A percentile compares a stretch with the other conserved stretches of the same genome.
These are phyloP conservation scores for Trichoderma koningiopsis DNA, from an alignment of 2,329 filamentous ascomycete genomes.

Conservation along the genomic window DNA sequence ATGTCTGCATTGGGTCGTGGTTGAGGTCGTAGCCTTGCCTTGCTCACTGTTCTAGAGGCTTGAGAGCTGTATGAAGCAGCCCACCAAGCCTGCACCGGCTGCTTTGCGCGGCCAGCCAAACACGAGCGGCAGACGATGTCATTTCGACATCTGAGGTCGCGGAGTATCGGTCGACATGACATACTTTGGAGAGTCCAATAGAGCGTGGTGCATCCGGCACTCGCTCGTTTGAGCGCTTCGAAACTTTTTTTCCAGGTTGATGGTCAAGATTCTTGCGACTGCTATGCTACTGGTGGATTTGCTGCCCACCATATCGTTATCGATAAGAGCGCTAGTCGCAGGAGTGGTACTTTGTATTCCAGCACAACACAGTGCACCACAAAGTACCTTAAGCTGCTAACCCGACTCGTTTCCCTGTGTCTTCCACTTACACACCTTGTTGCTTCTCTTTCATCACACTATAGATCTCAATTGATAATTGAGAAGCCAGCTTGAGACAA, in stretches of 20 bases:
- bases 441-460: background rate
- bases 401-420: background rate
- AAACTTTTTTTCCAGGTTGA: constrained; percentile 9
- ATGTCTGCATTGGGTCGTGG: constrained; percentile 27
- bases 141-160: constrained; percentile 41
- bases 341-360: background rate
- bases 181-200: constrained; percentile 33
- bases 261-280: constrained; percentile 14
- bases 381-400: background rate
- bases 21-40: constrained; percentile 29
- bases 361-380: background rate
- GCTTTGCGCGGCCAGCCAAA: constrained; percentile 37
- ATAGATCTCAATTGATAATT: background rate
- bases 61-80: constrained; percentile 40
- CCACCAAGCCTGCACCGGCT: constrained; percentile 36
- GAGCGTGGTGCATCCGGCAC: constrained; percentile 24
- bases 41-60: constrained; percentile 33
- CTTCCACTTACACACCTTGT: background rate
- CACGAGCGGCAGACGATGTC: constrained; percentile 44
- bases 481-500: background rate
- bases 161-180: constrained; percentile 41
- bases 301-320: constrained; percentile 15
- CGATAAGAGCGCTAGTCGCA: constrained; percentile 12
- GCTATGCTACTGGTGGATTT: constrained; percentile 3
- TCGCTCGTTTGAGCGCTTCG: constrained; percentile 15